These are phyloP conservation scores for Ceratocystis albifundus DNA, from an alignment of 2,329 filamentous ascomycete genomes.

Conservation along the genomic window DNA sequence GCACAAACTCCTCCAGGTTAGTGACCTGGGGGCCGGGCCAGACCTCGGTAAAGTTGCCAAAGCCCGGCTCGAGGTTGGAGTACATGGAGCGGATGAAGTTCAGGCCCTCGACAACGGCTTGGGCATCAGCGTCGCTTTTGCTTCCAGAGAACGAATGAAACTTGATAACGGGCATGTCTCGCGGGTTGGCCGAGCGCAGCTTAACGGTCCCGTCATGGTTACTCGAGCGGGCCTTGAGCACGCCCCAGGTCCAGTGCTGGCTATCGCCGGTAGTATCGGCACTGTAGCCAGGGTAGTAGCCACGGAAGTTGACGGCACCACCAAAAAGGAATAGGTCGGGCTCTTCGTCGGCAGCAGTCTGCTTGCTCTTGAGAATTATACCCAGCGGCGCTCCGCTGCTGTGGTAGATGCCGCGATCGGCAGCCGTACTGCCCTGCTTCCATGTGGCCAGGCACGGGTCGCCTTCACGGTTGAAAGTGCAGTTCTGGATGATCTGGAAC, in stretches of 20 bases:
- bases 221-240: conserved; percentile 41
- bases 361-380: conserved; percentile 22
- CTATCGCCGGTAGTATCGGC: conserved; percentile 34
- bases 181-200: conserved; percentile 48
- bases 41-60: conserved; percentile 21
- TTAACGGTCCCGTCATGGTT: conserved; percentile 53
- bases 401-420: conserved; percentile 22
- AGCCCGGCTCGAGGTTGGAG: conserved; percentile 25
- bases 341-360: conserved; percentile 28
- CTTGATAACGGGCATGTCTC: conserved; percentile 51
- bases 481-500: conserved; percentile 16
- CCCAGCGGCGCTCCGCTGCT: conserved; percentile 24
- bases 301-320: conserved; percentile 42
- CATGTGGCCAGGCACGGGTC: conserved; percentile 20
- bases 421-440: conserved; percentile 14
- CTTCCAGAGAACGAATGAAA: conserved; percentile 44
- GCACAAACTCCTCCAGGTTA: conserved; percentile 29
- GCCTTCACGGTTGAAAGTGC: conserved; percentile 19
- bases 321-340: conserved; percentile 46
- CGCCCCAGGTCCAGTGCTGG: conserved; percentile 34
- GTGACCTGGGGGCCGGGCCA: conserved; percentile 24
- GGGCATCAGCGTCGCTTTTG: conserved; percentile 37
- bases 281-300: conserved; percentile 46
- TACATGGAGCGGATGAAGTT: conserved; percentile 28
- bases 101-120: conserved; percentile 31